phyloP scores from a whole-genome alignment of 2,329 filamentous ascomycete species.

The Polytolypa hystricis region DNA sequence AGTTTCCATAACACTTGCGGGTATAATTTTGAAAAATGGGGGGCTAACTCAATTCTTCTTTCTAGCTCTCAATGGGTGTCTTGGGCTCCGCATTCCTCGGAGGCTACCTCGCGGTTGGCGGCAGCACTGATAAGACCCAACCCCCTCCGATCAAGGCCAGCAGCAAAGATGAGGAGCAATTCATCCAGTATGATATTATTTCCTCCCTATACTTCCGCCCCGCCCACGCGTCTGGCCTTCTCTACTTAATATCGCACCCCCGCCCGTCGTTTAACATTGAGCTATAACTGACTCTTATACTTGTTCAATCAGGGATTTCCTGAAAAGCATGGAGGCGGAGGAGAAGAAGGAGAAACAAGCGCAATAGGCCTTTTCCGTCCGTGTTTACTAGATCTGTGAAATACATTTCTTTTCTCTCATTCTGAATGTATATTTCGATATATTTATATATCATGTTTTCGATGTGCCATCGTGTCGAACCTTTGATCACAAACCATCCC shows the following conservation, averaged over 20 bases:
- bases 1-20: not conserved
- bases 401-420: not conserved
- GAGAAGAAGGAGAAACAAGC: slow-evolving; percentile 31
- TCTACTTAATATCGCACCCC: not conserved
- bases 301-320: slow-evolving; percentile 33
- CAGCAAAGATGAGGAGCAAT: slow-evolving; percentile 58
- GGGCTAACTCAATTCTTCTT: too few species aligned
- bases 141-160: slow-evolving; percentile 51
- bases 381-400: too few species aligned
- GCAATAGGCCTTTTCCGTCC: too few species aligned
- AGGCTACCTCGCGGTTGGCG: slow-evolving; percentile 33
- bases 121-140: slow-evolving; percentile 35
- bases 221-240: not conserved
- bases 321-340: slow-evolving; percentile 39
- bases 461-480: too few species aligned
- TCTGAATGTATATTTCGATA: not conserved
- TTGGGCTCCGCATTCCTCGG: slow-evolving; percentile 41
- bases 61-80: slow-evolving; percentile 50
- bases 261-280: slow-evolving; percentile 2
- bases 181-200: slow-evolving; percentile 50
- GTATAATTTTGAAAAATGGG: not conserved
- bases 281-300: slow-evolving; percentile 1
- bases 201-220: not conserved
- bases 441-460: slow-evolving; percentile 1
- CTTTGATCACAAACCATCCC: too few species aligned